Percentiles rank a stretch among this genome's conserved stretches.
phyloP scores from a whole-genome alignment of 1,284 basidiomycete species.

The Naganishia sp. region DNA sequence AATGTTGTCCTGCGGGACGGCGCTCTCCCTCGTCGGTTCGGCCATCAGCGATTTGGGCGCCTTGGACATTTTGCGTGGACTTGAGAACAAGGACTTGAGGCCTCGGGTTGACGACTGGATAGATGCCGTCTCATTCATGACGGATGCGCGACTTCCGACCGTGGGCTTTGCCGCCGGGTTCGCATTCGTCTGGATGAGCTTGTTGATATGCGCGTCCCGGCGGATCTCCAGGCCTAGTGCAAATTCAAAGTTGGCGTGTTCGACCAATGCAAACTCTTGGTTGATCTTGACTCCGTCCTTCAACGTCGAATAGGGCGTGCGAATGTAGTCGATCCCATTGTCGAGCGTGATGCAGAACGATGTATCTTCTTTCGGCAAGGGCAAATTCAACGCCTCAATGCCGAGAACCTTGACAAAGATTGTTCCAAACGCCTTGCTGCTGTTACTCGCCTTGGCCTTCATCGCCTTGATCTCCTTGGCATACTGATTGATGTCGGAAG shows the following conservation, averaged over 20 bases:
- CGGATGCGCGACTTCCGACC: slow-evolving; percentile 35
- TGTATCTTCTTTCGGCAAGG: slow-evolving; percentile 72
- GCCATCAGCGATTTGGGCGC: slow-evolving; percentile 19
- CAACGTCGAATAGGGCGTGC: slow-evolving; percentile 76
- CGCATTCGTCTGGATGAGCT: slow-evolving; percentile 64
- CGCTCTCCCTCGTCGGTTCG: slow-evolving; percentile 41
- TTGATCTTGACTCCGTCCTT: slow-evolving; percentile 69
- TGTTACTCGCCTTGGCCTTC: slow-evolving; percentile 67
- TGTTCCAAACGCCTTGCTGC: slow-evolving; percentile 80
- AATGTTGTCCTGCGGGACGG: slow-evolving; percentile 62
- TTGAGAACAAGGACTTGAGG: slow-evolving; percentile 69
- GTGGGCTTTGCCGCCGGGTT: slow-evolving; percentile 46
- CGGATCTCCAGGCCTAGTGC: slow-evolving; percentile 80
- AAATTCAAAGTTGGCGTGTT: slow-evolving; percentile 78
- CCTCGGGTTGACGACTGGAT: slow-evolving; percentile 59
- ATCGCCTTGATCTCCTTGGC: slow-evolving; percentile 81
- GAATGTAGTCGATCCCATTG: slow-evolving; percentile 95
- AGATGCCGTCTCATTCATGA: slow-evolving; percentile 15
- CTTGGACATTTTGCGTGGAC: slow-evolving; percentile 70
- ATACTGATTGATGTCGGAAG: slow-evolving; percentile 96
- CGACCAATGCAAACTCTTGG: slow-evolving; percentile 86
- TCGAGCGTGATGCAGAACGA: slow-evolving; percentile 85
- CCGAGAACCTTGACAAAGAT: slow-evolving; percentile 91
- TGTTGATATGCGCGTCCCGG: slow-evolving; percentile 74
- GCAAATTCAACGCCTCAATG: slow-evolving; percentile 70